phyloP scores from a whole-genome alignment of 441 rosid genomes.

The Populus hybrid region DNA sequence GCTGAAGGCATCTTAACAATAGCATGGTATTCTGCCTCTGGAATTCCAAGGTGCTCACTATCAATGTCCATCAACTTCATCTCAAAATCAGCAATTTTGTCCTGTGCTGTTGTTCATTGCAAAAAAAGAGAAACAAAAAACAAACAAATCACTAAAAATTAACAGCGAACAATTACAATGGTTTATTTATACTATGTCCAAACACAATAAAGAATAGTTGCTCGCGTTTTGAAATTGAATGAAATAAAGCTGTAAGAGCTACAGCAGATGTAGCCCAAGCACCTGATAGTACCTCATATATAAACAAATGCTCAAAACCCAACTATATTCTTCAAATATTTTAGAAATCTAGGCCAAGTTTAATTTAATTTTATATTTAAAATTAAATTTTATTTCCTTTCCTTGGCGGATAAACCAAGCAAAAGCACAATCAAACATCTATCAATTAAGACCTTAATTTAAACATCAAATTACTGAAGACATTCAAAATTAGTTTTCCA shows the following conservation, averaged over 20 bases:
- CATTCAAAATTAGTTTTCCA: background rate
- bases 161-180: background rate
- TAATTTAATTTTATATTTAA: background rate
- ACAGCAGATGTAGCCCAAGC: background rate
- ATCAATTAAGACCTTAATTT: background rate
- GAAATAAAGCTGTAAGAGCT: background rate
- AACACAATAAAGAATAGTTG: background rate
- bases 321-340: background rate
- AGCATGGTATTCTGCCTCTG: slow-evolving; percentile 94
- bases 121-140: background rate
- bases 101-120: slow-evolving; percentile 58
- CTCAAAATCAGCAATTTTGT: slow-evolving; percentile 91
- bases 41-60: slow-evolving; percentile 95
- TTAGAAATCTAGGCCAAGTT: background rate
- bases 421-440: background rate
- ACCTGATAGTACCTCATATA: background rate
- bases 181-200: background rate
- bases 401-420: background rate
- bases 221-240: background rate
- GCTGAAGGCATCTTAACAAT: slow-evolving; percentile 89
- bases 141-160: background rate
- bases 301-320: background rate
- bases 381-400: background rate
- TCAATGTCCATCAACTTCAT: slow-evolving; percentile 98
- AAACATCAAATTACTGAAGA: background rate